Base-by-base conservation (phyloP, 495 filamentous ascomycete genomes). In the Penicillium robsamsonii region DNA sequence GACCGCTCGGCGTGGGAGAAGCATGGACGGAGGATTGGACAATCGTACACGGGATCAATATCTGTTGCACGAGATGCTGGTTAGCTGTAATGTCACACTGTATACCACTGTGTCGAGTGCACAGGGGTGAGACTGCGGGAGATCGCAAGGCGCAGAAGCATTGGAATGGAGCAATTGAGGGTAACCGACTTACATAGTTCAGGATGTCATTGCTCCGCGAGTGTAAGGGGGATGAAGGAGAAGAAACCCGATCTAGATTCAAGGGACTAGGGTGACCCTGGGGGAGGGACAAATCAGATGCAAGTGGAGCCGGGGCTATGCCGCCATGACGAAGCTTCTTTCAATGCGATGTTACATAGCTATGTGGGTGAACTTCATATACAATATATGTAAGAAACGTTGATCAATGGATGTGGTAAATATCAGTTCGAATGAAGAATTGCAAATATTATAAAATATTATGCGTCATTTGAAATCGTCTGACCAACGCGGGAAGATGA, bases 1-100 rank as follows among this genome's bases (percentile, higher is more conserved):
- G 30, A 71, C 60, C 30, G 62, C 53, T 45, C 72, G 72, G 45
- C 72, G 72, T 65, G 66, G 64, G 60, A 67, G 63, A 70, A 71
- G 65, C 74, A 77, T 77, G 58, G 61, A 57, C 53, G 45, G 52
- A 30, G 55, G 56, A 47, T 52, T 31, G 41, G 18, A 43, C 31
- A 51, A 42, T 56, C 41, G 61, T 58, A 58, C 48, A 38, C 50
- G 53, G 53, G 42, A 37, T 45, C 29, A 46, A 31, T 27, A 18
- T 46, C 42, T 54, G 43, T 46, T 31, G 31, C 60, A 65, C 59
- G 27, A 59, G 48, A 35, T n/a, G 48, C 62, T 48, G 62, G 17
- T 47, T 31, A 47, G 45, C 17, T 17, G 15, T 15, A 20, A 45
- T 45, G 43, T n/a, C 12, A 17, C 33, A 37, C 35, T 44, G 12